Base-by-base conservation (phyloP, 768 basidiomycete genomes). In the Cyclocybe cylindracea region DNA sequence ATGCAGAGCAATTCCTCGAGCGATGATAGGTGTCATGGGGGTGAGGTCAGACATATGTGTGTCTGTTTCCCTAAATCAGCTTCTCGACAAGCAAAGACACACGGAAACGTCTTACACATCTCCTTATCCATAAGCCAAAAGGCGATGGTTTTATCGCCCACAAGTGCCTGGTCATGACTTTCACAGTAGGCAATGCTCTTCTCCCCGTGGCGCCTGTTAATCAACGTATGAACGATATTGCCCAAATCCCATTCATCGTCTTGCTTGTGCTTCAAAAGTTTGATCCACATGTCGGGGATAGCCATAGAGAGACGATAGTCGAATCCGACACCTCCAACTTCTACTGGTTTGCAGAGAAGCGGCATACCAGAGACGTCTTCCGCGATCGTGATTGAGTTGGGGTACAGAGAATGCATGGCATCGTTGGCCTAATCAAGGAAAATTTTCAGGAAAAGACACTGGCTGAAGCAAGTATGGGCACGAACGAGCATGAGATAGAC, bases 111-210 rank as follows among this genome's bases (percentile, higher is more conserved):
- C 24, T 61, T 78, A 94, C 95, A 98, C 97, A 99, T 99, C 71
- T 98, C 97, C 72, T 96, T 96, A 71, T 99, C 97, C 97, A 99
- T 99, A 51, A 98, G 71, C 97, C 97, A 99, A 72, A 99, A 99
- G 3, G 97, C 97, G 40, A 99, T 64, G 2, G 96, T 98, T 77
- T 99, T 99, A 75, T 99, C 97, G 10, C 97, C 97, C 0, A 99
- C 97, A 29, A 99, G 80, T 10, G 97, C 96, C 67, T 99, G 97
- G 70, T 98, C 96, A 58, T 98, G 97, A 60, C 91, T 94, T 72
- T 99, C 97, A 46, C 88, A 89, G 49, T 93, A 94, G 0, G 94
- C 91, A 45, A 99, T 84, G 58, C 90, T 94, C 74, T 86, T 92
- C 76, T 99, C 97, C 18, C 85, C 81, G 62, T 94, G 73, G 35